These are phyloP conservation scores for Pelargonium fulgidum DNA, from an alignment of 441 rosid genomes.

Conservation along the genomic window DNA sequence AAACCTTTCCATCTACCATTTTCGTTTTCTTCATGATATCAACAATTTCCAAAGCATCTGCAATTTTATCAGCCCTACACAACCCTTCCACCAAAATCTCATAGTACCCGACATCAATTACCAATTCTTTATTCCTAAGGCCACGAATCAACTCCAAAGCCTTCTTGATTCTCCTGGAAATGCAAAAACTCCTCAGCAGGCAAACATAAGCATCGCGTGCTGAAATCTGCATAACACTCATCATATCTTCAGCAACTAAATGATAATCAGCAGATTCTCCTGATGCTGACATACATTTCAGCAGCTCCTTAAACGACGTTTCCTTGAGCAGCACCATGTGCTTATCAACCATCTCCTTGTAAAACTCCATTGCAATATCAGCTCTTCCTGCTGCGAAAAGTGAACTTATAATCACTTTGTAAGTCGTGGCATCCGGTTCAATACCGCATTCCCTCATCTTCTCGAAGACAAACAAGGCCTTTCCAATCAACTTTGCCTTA, in stretches of 20 bases:
- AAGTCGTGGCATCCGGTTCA: constrained; percentile 42
- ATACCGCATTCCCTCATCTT: constrained; percentile 51
- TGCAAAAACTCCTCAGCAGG: constrained; percentile 58
- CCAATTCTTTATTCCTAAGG: constrained; percentile 42
- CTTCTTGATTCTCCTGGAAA: constrained; percentile 60
- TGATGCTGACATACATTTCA: constrained; percentile 41
- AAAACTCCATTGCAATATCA: constrained; percentile 56
- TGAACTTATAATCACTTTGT: constrained; percentile 34
- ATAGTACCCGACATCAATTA: constrained; percentile 39
- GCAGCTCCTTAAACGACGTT: constrained; percentile 44
- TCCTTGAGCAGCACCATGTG: constrained; percentile 38
- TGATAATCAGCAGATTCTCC: constrained; percentile 43
- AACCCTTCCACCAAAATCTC: constrained; percentile 68
- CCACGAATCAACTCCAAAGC: constrained; percentile 56
- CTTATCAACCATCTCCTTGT: constrained; percentile 52
- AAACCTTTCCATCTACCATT: constrained; percentile 39
- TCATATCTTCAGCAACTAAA: constrained; percentile 56
- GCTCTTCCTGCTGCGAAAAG: constrained; percentile 50
- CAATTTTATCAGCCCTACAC: constrained; percentile 51
- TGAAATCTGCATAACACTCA: constrained; percentile 38
- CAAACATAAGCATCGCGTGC: constrained; percentile 42
- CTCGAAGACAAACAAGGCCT: constrained; percentile 44
- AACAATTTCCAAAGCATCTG: constrained; percentile 66
- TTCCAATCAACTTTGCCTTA: constrained; percentile 47
- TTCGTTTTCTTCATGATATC: constrained; percentile 56